phyloP scores from a whole-genome alignment of 1,284 basidiomycete species.

The Malassezia obtusa region DNA sequence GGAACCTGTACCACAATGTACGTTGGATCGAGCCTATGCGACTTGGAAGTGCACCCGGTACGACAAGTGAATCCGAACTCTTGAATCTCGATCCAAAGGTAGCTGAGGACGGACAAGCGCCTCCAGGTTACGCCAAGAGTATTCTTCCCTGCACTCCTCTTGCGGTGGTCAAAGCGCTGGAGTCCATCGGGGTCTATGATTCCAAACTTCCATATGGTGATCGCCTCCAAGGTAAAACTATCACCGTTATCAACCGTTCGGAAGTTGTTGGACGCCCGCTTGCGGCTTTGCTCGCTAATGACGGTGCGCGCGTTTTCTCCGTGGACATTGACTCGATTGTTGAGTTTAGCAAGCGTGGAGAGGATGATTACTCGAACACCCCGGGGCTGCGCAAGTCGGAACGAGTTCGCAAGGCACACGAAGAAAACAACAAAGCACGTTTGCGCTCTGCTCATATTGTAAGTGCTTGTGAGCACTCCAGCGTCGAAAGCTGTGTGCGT shows the following conservation, averaged over 20 bases:
- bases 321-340: conserved; percentile 88
- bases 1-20: conserved; percentile 49
- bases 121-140: conserved; percentile 74
- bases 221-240: conserved; percentile 79
- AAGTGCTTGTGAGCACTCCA: conserved; percentile 21
- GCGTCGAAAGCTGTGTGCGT: conserved; percentile 32
- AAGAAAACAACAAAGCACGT: conserved; percentile 50
- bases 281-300: conserved; percentile 84
- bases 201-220: conserved; percentile 82
- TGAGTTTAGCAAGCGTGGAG: conserved; percentile 51
- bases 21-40: conserved; percentile 42
- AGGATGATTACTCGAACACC: conserved; percentile 5
- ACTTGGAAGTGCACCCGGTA: conserved; percentile 43
- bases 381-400: conserved; percentile 25
- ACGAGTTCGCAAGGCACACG: conserved; percentile 52
- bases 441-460: conserved; percentile 66
- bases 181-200: conserved; percentile 85
- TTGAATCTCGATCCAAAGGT: conserved; percentile 23
- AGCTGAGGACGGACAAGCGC: conserved; percentile 45
- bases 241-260: conserved; percentile 92
- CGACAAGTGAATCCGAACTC: conserved; percentile 31
- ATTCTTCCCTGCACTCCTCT: conserved; percentile 94
- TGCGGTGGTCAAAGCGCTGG: conserved; percentile 83
- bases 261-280: conserved; percentile 93
- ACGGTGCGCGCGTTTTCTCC: conserved; percentile 86